A percentile compares a stretch with the other conserved stretches of the same genome.
phyloP scores from a whole-genome alignment of 768 basidiomycete genomes.

The Trametes coccinea region DNA sequence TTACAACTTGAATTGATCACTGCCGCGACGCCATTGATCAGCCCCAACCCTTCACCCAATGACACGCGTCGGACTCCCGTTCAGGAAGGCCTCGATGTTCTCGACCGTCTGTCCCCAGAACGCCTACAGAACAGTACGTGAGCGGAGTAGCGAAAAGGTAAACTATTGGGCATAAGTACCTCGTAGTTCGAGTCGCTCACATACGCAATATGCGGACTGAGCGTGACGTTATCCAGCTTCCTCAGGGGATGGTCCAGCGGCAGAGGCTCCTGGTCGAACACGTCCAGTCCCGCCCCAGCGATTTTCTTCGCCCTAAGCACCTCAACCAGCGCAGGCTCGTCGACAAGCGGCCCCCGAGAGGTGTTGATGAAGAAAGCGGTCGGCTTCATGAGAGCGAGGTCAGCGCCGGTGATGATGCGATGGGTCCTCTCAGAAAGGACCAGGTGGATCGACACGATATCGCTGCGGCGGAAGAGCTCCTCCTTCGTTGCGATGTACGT shows the following conservation, averaged over 20 bases:
- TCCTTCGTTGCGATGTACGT: conserved; percentile 51
- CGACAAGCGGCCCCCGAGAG: conserved; percentile 63
- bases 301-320: conserved; percentile 48
- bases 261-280: conserved; percentile 67
- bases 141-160: too few species aligned
- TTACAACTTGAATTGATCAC: not conserved
- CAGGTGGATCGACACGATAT: conserved; percentile 63
- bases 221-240: conserved; percentile 51
- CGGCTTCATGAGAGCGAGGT: conserved; percentile 56
- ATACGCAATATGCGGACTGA: conserved; percentile 66
- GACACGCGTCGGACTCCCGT: conserved; percentile 39
- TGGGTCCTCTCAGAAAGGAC: conserved; percentile 53
- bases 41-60: conserved; percentile 11
- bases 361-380: conserved; percentile 67
- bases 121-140: conserved; percentile 30
- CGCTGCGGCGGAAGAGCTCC: conserved; percentile 52
- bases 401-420: conserved; percentile 47
- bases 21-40: not conserved
- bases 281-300: conserved; percentile 63
- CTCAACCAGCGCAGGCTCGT: conserved; percentile 55
- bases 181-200: conserved; percentile 52
- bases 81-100: conserved; percentile 56
- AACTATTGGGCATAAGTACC: conserved; percentile 30
- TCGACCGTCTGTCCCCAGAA: conserved; percentile 58
- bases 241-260: conserved; percentile 57